A percentile compares a stretch with the other conserved stretches of the same genome.
Evolutionary conservation across 208 protist species (phyloP).

Genomic region (Trypanosoma scelopori): DNA sequence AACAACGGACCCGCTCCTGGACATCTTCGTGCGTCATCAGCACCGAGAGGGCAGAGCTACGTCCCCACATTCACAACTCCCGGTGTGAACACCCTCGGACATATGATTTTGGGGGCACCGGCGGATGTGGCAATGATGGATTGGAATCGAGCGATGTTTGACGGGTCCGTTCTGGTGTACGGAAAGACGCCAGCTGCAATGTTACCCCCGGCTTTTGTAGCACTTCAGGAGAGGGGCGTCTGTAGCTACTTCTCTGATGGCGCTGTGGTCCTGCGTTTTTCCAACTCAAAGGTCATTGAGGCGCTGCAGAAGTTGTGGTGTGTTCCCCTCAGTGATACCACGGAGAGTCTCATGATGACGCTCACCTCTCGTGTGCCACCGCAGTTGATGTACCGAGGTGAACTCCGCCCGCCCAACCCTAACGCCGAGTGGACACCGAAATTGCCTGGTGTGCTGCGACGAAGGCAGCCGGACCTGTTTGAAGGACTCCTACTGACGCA

Average conservation of each 20-base stretch:
- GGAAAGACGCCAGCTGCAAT: neutral
- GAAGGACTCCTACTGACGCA: slow-evolving; percentile 27
- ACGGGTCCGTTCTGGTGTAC: too few species aligned
- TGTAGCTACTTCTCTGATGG: slow-evolving; percentile 47
- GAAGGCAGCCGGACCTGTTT: slow-evolving; percentile 21
- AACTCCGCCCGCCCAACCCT: slow-evolving; percentile 33
- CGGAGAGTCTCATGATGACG: slow-evolving; percentile 42
- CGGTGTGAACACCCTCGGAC: too few species aligned
- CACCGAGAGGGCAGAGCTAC: neutral
- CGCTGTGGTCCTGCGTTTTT: slow-evolving; percentile 40
- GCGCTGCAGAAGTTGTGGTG: slow-evolving; percentile 37
- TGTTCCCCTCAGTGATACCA: slow-evolving; percentile 32
- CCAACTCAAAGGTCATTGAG: slow-evolving; percentile 20
- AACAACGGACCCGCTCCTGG: slow-evolving; percentile 27
- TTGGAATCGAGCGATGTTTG: too few species aligned
- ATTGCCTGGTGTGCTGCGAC: neutral
- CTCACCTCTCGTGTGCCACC: slow-evolving; percentile 45
- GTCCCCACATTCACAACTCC: neutral
- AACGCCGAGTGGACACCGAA: neutral
- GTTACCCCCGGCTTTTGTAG: neutral
- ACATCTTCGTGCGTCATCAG: neutral
- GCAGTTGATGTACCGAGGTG: slow-evolving; percentile 41
- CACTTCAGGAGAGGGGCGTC: slow-evolving; percentile 22
- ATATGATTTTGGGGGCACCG: too few species aligned
- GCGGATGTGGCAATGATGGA: too few species aligned